These are phyloP conservation scores for Diplogelasinospora grovesii DNA, from an alignment of 495 filamentous ascomycete genomes.

Conservation along the genomic window DNA sequence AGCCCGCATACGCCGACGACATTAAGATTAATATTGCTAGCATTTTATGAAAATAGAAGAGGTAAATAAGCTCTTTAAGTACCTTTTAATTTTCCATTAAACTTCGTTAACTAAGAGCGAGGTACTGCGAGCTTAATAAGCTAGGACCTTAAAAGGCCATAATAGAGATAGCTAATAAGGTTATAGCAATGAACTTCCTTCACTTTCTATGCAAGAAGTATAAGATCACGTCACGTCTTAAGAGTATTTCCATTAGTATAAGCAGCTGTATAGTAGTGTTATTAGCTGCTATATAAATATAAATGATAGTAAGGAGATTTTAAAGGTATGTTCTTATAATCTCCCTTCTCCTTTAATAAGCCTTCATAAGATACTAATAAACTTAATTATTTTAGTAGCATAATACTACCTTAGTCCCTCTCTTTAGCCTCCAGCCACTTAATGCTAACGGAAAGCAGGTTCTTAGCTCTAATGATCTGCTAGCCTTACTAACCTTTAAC, in stretches of 20 bases:
- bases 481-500: conserved; percentile 20
- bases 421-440: conserved; percentile 24
- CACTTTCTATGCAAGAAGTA: conserved; percentile 16
- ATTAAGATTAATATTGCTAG: too few species aligned
- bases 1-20: too few species aligned
- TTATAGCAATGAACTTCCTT: conserved; percentile 22
- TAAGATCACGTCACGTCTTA: conserved; percentile 12
- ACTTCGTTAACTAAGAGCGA: neutral
- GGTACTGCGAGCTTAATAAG: neutral
- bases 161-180: conserved; percentile 12
- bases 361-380: neutral
- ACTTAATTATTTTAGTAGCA: conserved; percentile 20
- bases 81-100: too few species aligned
- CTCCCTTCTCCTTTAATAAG: conserved; percentile 6
- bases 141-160: conserved; percentile 13
- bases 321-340: conserved; percentile 28
- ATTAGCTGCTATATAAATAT: conserved; percentile 20
- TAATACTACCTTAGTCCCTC: conserved; percentile 18
- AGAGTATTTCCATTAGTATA: conserved; percentile 21
- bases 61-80: too few species aligned
- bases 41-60: too few species aligned
- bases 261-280: conserved; percentile 17
- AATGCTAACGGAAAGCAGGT: conserved; percentile 23
- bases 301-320: conserved; percentile 21
- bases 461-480: conserved; percentile 18